These are phyloP conservation scores for Dendrobium officinale DNA, from an alignment of 106 monocot genomes.

Conservation along the genomic window DNA sequence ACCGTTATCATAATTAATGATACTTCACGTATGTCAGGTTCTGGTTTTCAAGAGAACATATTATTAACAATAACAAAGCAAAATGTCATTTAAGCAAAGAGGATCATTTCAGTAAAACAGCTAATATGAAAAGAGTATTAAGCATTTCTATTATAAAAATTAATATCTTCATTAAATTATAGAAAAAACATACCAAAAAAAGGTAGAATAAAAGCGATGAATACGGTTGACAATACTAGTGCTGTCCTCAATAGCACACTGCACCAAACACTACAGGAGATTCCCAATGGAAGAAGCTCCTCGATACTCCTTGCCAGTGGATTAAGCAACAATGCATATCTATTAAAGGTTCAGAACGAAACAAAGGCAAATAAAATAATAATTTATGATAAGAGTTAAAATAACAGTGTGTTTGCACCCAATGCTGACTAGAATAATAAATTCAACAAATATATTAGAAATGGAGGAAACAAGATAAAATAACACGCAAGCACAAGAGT, in stretches of 20 bases:
- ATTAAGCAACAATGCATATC: conserved; percentile 83
- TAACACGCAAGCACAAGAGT: not conserved
- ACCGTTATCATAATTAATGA: not conserved
- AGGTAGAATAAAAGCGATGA: conserved; percentile 76
- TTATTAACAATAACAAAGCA: not conserved
- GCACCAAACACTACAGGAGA: conserved; percentile 26
- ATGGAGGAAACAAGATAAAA: not conserved
- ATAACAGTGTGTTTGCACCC: not conserved
- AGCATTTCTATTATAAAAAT: not conserved
- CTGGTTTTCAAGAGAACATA: not conserved
- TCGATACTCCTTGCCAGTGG: conserved; percentile 81
- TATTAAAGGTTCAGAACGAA: conserved; percentile 40
- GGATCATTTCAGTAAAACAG: not conserved
- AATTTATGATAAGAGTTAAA: not conserved
- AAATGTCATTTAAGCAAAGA: not conserved
- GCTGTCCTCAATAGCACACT: conserved; percentile 46
- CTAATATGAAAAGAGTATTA: not conserved
- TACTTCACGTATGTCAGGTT: not conserved
- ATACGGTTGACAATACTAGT: conserved; percentile 75
- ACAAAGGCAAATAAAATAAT: conserved; percentile 2
- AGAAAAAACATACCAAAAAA: conserved; percentile 61
- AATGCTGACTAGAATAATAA: not conserved
- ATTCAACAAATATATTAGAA: not conserved
- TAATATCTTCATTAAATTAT: not conserved
- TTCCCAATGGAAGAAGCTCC: conserved; percentile 53